Percentiles rank a stretch among this genome's conserved stretches.
Evolutionary conservation across 2,329 filamentous ascomycete genomes (phyloP).

Genomic region (Monilinia aucupariae): DNA sequence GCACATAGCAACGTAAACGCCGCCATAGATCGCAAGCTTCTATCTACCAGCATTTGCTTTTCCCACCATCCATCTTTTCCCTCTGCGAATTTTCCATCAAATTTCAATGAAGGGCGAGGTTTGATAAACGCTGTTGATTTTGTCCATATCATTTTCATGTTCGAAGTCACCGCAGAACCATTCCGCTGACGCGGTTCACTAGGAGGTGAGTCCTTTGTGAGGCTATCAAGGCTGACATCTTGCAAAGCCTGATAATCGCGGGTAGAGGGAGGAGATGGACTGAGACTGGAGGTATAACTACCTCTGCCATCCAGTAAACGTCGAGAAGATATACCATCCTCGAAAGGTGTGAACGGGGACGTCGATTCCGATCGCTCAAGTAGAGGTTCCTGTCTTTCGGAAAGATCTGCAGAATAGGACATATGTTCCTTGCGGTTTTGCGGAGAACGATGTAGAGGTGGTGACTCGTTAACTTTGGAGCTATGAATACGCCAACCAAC

Average conservation of each 20-base stretch:
- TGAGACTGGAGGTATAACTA: not conserved
- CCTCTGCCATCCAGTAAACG: not conserved
- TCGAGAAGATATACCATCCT: constrained; percentile 4
- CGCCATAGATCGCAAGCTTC: constrained; percentile 24
- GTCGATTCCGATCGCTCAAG: not conserved
- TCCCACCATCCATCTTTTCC: constrained; percentile 25
- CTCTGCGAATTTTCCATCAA: constrained; percentile 25
- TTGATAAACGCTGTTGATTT: constrained; percentile 2
- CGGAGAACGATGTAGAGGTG: not conserved
- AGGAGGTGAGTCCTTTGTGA: not conserved
- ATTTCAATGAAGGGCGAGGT: constrained; percentile 6
- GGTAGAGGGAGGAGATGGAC: not conserved
- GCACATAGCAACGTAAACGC: constrained; percentile 22
- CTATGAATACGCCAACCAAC: not conserved
- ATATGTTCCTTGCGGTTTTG: not conserved
- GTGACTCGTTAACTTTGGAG: not conserved
- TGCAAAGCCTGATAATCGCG: not conserved
- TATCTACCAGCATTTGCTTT: constrained; percentile 26
- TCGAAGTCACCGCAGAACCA: not conserved
- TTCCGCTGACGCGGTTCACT: not conserved
- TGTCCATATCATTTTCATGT: constrained; percentile 10
- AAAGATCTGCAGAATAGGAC: constrained; percentile 9
- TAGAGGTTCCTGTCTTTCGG: not conserved
- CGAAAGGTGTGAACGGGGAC: not conserved
- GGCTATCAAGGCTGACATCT: not conserved